Evolutionary conservation across 1,139 yeast genomes (phyloP).

Genomic region (Yamadazyma sp.): DNA sequence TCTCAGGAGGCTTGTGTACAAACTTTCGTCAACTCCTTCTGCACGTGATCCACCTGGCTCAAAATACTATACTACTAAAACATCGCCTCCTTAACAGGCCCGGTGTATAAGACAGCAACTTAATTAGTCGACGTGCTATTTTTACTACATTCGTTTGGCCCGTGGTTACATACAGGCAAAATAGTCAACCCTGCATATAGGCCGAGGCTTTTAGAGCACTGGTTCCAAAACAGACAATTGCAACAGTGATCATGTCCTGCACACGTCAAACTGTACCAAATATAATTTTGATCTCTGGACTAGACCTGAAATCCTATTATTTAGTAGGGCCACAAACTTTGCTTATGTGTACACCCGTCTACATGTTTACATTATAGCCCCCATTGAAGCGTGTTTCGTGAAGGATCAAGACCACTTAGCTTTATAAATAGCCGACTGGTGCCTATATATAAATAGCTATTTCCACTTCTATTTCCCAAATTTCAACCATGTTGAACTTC

Average conservation of each 20-base stretch:
- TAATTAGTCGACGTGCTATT: not conserved
- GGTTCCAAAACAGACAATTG: conserved; percentile 2
- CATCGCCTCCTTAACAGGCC: too few relatives aligned
- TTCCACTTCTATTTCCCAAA: not conserved
- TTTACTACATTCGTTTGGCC: not conserved
- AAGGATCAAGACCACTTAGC: conserved; percentile 1
- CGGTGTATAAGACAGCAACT: too few relatives aligned
- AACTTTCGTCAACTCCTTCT: too few relatives aligned
- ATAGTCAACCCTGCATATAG: not conserved
- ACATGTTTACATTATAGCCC: conserved; percentile 8
- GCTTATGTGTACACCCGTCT: not conserved
- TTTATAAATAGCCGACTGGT: not conserved
- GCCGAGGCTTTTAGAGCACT: conserved; percentile 6
- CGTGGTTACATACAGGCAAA: not conserved
- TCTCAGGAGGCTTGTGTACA: too few relatives aligned
- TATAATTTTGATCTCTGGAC: conserved; percentile 5
- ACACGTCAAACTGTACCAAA: not conserved
- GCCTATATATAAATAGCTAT: not conserved
- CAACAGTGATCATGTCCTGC: not conserved
- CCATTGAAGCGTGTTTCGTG: conserved; percentile 8
- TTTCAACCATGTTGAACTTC: conserved; percentile 4
- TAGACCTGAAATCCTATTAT: not conserved
- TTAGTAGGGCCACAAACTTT: not conserved
- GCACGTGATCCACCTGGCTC: too few relatives aligned
- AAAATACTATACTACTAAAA: too few relatives aligned